Evolutionary conservation across 345 rosid genomes (phyloP), one percentile per base, ranked within the genome.

Genomic region (Syzygium oleosum): DNA sequence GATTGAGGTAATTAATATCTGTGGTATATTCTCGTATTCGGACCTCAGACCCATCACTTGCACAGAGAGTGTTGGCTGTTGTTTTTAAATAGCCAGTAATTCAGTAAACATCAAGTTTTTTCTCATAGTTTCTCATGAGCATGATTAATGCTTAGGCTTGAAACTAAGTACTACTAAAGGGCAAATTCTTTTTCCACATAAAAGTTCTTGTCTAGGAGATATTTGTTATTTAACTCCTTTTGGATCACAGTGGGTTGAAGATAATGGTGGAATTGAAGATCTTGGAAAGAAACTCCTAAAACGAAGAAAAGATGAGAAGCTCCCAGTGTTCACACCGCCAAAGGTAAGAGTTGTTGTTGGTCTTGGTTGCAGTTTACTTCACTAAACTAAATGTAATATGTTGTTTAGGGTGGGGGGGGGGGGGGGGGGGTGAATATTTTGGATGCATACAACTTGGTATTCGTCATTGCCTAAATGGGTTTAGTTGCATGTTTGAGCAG

Each of bases 301-400:
- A 86, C 89, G 90, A 87, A 94, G 83, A 87, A 94, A 90, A 92
- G 87, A 92, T 9, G 86, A 94, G 90, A 89, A 93, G 52, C 94
- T 96, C 89, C 98, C 97, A 7, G 92, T 88, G 10, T 97, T 92
- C 88, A 93, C 91, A 84, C 98, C 99, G 10, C 99, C 99, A 14
- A 68, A 94, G 99, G 99, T 95, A 92, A 23, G 79, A 22, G 16
- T 12, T 23, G 46, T 27, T n/a, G 61, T 51, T 63, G 85, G 29
- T 41, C 31, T 56, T 22, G 19, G 46, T 19, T 43, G 43, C 87
- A 85, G 84, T 85, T 68, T 25, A 54, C 56, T 86, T 68, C 22
- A 23, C 41, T 85, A 29, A 16, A 38, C 53, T 22, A 6, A 86
- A 38, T 38, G 38, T 49, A 46, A 63, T 27, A 51, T 52, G 15